Percentiles rank a stretch among this genome's conserved stretches.
Conservation (phyloP, 306 rosid species). For the Acacia confusa region DNA sequence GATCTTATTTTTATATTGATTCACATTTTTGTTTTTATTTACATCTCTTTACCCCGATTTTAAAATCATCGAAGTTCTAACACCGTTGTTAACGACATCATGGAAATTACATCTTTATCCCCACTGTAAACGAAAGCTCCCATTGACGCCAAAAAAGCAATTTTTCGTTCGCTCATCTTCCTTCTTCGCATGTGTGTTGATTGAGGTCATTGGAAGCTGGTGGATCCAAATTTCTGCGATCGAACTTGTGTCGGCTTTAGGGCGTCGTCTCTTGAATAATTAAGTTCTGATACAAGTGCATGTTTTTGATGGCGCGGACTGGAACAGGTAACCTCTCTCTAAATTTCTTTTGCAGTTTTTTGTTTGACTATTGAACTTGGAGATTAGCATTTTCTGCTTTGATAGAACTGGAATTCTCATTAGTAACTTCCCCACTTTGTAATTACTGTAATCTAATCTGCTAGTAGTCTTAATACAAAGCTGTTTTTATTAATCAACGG, state of each 20-base stretch:
- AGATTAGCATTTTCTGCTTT: background rate
- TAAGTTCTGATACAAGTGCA: background rate
- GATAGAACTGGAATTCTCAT: background rate
- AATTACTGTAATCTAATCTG: background rate
- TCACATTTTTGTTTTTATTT: too few relatives aligned
- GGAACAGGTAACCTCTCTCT: background rate
- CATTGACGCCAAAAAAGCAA: slow-evolving; percentile 15
- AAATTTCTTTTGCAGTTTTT: background rate
- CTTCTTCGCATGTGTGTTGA: background rate
- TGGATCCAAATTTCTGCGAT: slow-evolving; percentile 23
- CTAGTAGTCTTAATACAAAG: background rate
- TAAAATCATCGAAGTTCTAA: background rate
- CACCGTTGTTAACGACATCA: background rate
- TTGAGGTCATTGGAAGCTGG: slow-evolving; percentile 4
- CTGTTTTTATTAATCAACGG: background rate
- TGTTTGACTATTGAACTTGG: background rate
- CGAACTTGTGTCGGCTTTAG: background rate
- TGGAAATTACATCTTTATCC: background rate
- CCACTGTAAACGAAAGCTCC: background rate
- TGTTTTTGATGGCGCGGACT: slow-evolving; percentile 1
- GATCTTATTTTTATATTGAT: too few relatives aligned
- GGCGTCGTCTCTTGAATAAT: background rate
- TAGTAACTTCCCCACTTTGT: background rate
- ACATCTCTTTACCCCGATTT: background rate
- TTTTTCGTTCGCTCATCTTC: background rate